These are phyloP conservation scores for Durusdinium trenchii DNA, from an alignment of 73 alveolate species.

Conservation along the genomic window DNA sequence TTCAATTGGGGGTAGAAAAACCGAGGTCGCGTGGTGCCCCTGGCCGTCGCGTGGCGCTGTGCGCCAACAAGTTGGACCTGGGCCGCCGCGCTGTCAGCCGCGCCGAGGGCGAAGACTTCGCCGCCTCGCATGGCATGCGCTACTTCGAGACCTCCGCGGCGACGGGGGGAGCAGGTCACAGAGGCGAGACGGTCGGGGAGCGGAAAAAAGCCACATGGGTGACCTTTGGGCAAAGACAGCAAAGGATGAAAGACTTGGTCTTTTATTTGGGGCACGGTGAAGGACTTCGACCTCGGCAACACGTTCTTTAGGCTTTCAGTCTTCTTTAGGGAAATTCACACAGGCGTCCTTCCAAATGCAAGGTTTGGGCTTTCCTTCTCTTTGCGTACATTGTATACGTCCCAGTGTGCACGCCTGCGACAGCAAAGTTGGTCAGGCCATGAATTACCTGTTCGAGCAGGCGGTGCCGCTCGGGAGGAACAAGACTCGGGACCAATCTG, in stretches of 20 bases:
- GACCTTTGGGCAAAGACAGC: too few relatives aligned
- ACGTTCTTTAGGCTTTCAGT: background rate
- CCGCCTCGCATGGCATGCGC: slow-evolving; percentile 88
- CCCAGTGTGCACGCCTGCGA: too few relatives aligned
- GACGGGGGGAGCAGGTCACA: slow-evolving; percentile 98
- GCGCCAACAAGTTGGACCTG: slow-evolving; percentile 91
- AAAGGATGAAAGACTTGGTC: background rate
- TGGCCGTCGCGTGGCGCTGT: slow-evolving; percentile 82
- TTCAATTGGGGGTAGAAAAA: too few relatives aligned
- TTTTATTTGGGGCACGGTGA: background rate
- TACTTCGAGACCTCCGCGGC: slow-evolving; percentile 99
- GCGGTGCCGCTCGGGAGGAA: slow-evolving; percentile 66
- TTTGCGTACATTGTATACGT: too few relatives aligned
- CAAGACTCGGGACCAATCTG: too few relatives aligned
- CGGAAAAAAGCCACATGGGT: too few relatives aligned
- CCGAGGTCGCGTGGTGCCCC: slow-evolving; percentile 14
- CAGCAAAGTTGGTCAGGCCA: slow-evolving; percentile 19
- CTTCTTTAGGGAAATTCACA: background rate
- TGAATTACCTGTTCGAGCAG: slow-evolving; percentile 78
- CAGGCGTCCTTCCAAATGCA: background rate
- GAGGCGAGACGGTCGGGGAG: slow-evolving; percentile 97
- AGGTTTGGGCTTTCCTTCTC: background rate
- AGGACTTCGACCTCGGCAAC: background rate
- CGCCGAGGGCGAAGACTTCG: slow-evolving; percentile 88
- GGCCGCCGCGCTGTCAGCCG: slow-evolving; percentile 89